Percentiles rank a stretch among this genome's conserved stretches.
phyloP scores from a whole-genome alignment of 2,329 filamentous ascomycete species.

The Tolypocladium endophyticum region DNA sequence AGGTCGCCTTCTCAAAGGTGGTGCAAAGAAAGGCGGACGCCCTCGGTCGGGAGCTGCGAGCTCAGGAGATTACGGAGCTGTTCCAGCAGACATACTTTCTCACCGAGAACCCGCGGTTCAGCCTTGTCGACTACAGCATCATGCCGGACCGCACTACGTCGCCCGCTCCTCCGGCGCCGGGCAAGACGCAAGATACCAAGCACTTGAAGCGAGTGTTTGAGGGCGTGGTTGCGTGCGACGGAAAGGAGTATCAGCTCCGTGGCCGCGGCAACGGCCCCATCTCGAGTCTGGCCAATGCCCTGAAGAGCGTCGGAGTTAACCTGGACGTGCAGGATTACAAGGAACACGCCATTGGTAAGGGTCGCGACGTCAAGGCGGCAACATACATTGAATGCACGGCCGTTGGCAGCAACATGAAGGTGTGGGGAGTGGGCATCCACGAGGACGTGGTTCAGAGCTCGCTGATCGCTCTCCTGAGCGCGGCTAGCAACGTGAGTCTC shows the following conservation, averaged over 20 bases:
- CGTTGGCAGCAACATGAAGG: constrained; percentile 54
- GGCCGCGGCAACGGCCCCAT: constrained; percentile 86
- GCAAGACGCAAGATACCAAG: constrained; percentile 65
- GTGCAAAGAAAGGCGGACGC: constrained; percentile 75
- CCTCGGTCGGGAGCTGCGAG: constrained; percentile 73
- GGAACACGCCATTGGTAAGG: constrained; percentile 82
- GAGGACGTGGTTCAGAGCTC: constrained; percentile 67
- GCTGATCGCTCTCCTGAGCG: constrained; percentile 74
- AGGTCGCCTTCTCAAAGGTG: constrained; percentile 80
- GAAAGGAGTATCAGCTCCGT: constrained; percentile 63
- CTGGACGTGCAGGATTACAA: constrained; percentile 92
- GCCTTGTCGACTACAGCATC: constrained; percentile 85
- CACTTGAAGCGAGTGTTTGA: constrained; percentile 75
- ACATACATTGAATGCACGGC: constrained; percentile 87
- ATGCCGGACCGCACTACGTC: constrained; percentile 69
- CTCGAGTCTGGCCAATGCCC: constrained; percentile 74
- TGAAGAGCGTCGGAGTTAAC: constrained; percentile 69
- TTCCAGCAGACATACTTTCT: constrained; percentile 86
- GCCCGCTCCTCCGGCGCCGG: constrained; percentile 55
- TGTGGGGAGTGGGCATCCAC: constrained; percentile 65
- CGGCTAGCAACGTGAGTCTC: constrained; percentile 69
- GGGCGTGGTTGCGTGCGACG: constrained; percentile 75
- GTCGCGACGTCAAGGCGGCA: constrained; percentile 79
- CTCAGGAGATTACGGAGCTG: constrained; percentile 74
- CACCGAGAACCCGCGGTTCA: constrained; percentile 73